Base-by-base conservation (phyloP, 2,329 filamentous ascomycete species). In the Phaeosphaeria sp. region DNA sequence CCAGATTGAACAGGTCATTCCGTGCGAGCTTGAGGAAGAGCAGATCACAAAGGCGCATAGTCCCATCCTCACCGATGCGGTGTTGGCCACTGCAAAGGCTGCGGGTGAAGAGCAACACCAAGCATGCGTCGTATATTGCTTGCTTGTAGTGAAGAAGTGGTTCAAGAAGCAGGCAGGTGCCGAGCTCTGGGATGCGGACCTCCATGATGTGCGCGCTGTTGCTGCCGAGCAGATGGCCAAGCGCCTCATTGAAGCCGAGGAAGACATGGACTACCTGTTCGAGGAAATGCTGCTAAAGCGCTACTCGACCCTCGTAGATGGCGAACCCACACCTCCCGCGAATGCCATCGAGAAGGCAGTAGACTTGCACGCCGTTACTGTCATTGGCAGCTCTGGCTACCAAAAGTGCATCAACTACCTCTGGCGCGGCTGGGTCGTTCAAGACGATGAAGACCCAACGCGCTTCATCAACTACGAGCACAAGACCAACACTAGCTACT, bases 381-480 rank as follows among this genome's bases (percentile, higher is more conserved):
- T 99, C 48, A 98, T 98, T 61, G 92, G 92, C 2, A 94, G 91
- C 0, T 93, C 92, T 0, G 94, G 95, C 24, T 99, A 98, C 76
- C 95, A 98, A 69, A 97, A 96, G 79, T 98, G 94, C 74, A 92
- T 98, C 70, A 87, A 85, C 61, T 92, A 96, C 73, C 87, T 99
- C 8, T 99, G 95, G 95, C 87, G 88, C 60, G 95, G 95, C 21
- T 99, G 95, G 95, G 83, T 98, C 8, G 89, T 97, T n/a, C 95
- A 99, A 75, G 92, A 97, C 65, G 93, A 97, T 68, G 85, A 93
- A 49, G 93, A 98, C 67, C 91, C 94, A 0, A 88, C 89, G n/a
- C 88, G 88, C 51, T 99, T 99, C 74, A 85, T 97, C 53, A 89
- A 93, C 72, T 99, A 96, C 81, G 87, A 89, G 66, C 84, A 92